Percentiles rank a stretch among this genome's conserved stretches.
phyloP scores from a whole-genome alignment of 441 rosid species.

The Daphne laureola region DNA sequence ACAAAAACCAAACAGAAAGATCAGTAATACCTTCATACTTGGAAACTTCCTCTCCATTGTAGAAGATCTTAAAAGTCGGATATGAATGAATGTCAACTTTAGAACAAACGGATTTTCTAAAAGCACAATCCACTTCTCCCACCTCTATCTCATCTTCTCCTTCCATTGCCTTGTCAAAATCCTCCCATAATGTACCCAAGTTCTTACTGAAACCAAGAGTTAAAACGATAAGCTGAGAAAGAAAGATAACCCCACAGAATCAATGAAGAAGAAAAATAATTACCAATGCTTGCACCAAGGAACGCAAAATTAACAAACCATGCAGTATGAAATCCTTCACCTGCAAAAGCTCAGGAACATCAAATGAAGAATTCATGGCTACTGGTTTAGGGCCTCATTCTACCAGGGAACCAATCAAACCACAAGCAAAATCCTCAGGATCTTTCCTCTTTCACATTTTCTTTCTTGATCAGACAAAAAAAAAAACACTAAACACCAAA shows the following conservation, averaged over 20 bases:
- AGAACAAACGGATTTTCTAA: constrained; percentile 68
- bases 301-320: constrained; percentile 96
- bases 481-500: too few species aligned
- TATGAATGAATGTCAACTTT: constrained; percentile 89
- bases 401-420: too few species aligned
- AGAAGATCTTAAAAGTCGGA: constrained; percentile 90
- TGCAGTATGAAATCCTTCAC: constrained; percentile 88
- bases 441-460: too few species aligned
- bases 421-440: too few species aligned
- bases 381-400: too few species aligned
- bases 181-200: constrained; percentile 88
- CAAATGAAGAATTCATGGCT: background rate
- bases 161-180: constrained; percentile 78
- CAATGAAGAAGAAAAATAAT: constrained; percentile 8
- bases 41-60: constrained; percentile 84
- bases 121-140: constrained; percentile 88
- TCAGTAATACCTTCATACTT: constrained; percentile 69
- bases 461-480: too few species aligned
- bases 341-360: constrained; percentile 23
- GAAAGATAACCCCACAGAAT: background rate
- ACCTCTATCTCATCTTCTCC: constrained; percentile 92
- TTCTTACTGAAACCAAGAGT: constrained; percentile 52
- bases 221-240: constrained; percentile 5
- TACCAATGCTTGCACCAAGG: constrained; percentile 99
- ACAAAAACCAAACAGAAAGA: background rate